Evolutionary conservation across 2,329 filamentous ascomycete genomes (phyloP).

Genomic region (Plectosphaerella sp.): DNA sequence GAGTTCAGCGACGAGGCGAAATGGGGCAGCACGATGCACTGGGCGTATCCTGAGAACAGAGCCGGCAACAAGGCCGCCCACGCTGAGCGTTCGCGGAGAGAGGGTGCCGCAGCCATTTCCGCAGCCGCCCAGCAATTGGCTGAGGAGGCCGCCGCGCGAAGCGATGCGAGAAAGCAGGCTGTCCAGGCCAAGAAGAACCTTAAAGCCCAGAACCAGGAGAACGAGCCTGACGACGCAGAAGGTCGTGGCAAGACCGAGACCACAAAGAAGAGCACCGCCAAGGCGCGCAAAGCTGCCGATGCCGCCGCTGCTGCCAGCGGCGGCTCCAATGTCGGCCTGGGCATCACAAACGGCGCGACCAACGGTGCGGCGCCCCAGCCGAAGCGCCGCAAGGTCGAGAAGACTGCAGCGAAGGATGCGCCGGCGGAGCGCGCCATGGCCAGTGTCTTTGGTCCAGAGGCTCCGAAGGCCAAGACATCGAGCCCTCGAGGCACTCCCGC

Average conservation of each 20-base stretch:
- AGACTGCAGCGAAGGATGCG: conserved; percentile 44
- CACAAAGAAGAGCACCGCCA: conserved; percentile 60
- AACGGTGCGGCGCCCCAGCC: conserved; percentile 49
- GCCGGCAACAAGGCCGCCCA: conserved; percentile 53
- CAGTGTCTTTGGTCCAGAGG: conserved; percentile 43
- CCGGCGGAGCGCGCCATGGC: conserved; percentile 67
- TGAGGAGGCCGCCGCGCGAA: conserved; percentile 77
- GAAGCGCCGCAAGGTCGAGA: conserved; percentile 82
- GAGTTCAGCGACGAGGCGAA: conserved; percentile 95
- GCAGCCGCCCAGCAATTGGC: conserved; percentile 74
- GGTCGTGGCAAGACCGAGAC: conserved; percentile 40
- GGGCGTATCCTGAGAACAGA: conserved; percentile 90
- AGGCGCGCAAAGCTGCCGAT: conserved; percentile 60
- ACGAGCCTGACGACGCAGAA: conserved; percentile 71
- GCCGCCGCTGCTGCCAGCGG: conserved; percentile 20
- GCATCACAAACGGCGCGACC: neutral
- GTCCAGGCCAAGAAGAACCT: conserved; percentile 71
- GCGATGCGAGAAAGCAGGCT: conserved; percentile 80
- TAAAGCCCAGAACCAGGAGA: conserved; percentile 66
- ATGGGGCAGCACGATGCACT: conserved; percentile 86
- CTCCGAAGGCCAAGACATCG: conserved; percentile 52
- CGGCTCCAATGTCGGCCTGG: neutral
- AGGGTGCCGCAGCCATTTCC: conserved; percentile 73
- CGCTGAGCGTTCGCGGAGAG: conserved; percentile 71
- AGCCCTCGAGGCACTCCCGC: conserved; percentile 68